Evolutionary conservation across 495 filamentous ascomycete species (phyloP).

Genomic region (Trichoderma erinaceum): DNA sequence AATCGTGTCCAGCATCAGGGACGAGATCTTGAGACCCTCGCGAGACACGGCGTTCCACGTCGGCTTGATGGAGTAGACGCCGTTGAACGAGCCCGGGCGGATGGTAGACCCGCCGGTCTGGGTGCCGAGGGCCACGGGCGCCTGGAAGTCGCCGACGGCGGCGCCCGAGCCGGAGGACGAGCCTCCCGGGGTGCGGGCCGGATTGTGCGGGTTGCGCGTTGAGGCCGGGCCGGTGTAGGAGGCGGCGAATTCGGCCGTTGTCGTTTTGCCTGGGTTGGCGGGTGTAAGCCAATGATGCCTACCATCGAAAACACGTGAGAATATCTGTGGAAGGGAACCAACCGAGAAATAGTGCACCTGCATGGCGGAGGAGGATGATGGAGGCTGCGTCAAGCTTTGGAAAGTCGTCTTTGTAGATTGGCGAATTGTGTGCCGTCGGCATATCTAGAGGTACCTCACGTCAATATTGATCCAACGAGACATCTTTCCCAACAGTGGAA

Average conservation of each 20-base stretch:
- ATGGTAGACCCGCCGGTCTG: constrained; percentile 48
- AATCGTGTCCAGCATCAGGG: constrained; percentile 46
- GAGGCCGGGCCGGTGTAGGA: constrained; percentile 26
- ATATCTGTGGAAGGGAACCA: constrained; percentile 15
- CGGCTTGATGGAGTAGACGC: constrained; percentile 51
- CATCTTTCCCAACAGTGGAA: too few relatives aligned
- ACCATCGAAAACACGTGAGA: background rate
- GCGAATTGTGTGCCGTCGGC: constrained; percentile 47
- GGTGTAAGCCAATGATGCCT: background rate
- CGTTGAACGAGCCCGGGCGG: constrained; percentile 50
- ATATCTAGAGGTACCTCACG: constrained; percentile 30
- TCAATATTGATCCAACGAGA: background rate
- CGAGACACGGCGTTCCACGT: constrained; percentile 51
- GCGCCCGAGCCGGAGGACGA: constrained; percentile 50
- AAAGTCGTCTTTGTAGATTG: constrained; percentile 36
- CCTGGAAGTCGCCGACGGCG: constrained; percentile 46
- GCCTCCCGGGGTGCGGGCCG: constrained; percentile 45
- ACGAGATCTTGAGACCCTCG: constrained; percentile 45
- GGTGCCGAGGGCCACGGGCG: constrained; percentile 41
- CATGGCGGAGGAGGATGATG: constrained; percentile 37
- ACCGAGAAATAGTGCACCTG: constrained; percentile 47
- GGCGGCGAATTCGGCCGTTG: constrained; percentile 48
- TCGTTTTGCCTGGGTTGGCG: constrained; percentile 32
- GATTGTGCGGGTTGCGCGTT: constrained; percentile 44
- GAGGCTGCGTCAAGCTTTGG: constrained; percentile 37